Evolutionary conservation across 1,139 yeast genomes (phyloP).

Genomic region (Cylindricascospora bacillispora): DNA sequence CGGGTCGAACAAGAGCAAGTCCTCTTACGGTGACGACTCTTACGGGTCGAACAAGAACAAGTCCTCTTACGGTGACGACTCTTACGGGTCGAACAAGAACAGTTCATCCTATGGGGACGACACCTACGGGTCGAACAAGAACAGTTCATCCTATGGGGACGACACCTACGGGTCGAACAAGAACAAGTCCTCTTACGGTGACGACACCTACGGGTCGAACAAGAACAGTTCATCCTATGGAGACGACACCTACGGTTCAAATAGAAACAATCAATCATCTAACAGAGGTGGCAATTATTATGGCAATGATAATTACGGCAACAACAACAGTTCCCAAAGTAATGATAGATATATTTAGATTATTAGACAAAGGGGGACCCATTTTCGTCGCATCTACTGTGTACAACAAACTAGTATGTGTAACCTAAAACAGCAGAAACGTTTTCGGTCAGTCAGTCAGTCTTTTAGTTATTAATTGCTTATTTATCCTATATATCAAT

Average conservation of each 20-base stretch:
- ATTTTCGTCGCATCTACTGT: background rate
- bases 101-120: conserved; percentile 7
- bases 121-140: conserved; percentile 9
- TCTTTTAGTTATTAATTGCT: background rate
- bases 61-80: conserved; percentile 14
- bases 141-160: conserved; percentile 6
- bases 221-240: conserved; percentile 13
- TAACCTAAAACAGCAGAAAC: background rate
- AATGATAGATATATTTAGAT: conserved; percentile 3
- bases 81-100: conserved; percentile 14
- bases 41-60: conserved; percentile 17
- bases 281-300: conserved; percentile 5
- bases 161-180: conserved; percentile 6
- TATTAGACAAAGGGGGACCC: background rate
- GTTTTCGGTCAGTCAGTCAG: background rate
- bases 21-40: conserved; percentile 16
- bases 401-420: background rate
- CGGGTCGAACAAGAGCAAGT: conserved; percentile 8
- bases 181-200: conserved; percentile 9
- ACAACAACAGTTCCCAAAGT: conserved; percentile 9
- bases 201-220: conserved; percentile 8
- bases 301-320: conserved; percentile 14
- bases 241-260: conserved; percentile 20
- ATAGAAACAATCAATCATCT: conserved; percentile 8
- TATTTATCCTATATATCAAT: background rate